Evolutionary conservation across 169 alveolate species (phyloP).

Genomic region (Eimeria maxima): DNA sequence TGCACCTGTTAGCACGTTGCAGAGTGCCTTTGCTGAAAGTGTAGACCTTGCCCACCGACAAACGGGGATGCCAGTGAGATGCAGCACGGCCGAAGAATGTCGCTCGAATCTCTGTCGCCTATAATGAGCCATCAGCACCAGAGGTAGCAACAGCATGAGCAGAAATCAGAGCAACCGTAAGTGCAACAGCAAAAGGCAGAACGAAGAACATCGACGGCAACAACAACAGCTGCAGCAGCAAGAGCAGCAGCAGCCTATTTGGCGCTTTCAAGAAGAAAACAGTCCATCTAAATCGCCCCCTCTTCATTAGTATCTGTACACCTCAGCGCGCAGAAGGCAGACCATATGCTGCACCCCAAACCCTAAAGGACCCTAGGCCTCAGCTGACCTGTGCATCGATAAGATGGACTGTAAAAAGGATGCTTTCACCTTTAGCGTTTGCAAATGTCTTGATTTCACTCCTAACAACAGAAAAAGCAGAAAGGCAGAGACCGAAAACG

Average conservation of each 20-base stretch:
- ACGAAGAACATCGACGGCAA: neutral
- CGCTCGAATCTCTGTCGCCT: conserved; percentile 67
- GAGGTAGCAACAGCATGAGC: neutral
- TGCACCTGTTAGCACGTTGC: conserved; percentile 54
- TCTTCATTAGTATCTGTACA: neutral
- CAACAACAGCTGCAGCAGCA: neutral
- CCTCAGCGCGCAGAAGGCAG: neutral
- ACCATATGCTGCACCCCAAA: neutral
- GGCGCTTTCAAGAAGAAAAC: neutral
- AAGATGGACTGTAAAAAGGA: conserved; percentile 32
- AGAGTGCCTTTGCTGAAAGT: conserved; percentile 67
- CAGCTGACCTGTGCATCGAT: conserved; percentile 30
- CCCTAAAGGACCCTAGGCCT: neutral
- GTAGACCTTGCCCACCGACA: conserved; percentile 66
- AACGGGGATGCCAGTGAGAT: conserved; percentile 52
- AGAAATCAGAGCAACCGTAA: neutral
- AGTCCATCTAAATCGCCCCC: neutral
- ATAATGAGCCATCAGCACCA: neutral
- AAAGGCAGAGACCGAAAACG: neutral
- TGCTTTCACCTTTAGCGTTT: conserved; percentile 53
- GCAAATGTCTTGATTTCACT: conserved; percentile 24
- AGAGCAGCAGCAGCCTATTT: neutral
- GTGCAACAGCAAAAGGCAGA: neutral
- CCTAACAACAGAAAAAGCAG: neutral
- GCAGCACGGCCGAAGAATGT: conserved; percentile 76